Evolutionary conservation across 2,329 filamentous ascomycete genomes (phyloP), one percentile per base, ranked within the genome.

Genomic region (Emmonsiellopsis sp.): DNA sequence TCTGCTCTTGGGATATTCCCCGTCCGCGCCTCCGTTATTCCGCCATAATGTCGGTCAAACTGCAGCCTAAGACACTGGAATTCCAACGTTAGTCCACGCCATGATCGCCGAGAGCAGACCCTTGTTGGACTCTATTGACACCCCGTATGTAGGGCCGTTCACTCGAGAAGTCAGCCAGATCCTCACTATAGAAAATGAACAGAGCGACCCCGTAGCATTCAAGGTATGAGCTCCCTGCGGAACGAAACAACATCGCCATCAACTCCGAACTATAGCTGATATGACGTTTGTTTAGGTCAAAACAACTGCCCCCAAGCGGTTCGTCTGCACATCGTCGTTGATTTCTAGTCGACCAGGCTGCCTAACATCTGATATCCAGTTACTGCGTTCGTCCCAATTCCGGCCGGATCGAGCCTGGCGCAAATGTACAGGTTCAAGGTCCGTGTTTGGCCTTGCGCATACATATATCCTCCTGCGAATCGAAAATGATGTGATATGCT

Each of bases 261-360:
- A 17, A 39, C 39, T 44, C 46, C 46, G 42, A 33, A 51, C 45
- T 44, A 31, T 58, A 55, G 58, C 65, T 70, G 58, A 69, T 54
- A 34, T 32, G 39, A 51, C 53, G 40, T 27, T 51, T 54, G 47
- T 56, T 31, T 36, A 95, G 90, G 93, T 98, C 73, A 98, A 98
- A 84, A 98, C 93, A 48, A 98, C 93, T 58, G 93, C 93, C 49
- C 93, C 93, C 36, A 97, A 97, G 76, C 93, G 97, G 92, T 98
- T 87, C 67, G 86, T 56, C 61, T 59, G 52, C 57, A 42, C 53
- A 58, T 53, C 55, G 42, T 52, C 49, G 8, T 34, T 32, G 11
- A 48, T 36, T 33, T 48, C 40, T 48, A 36, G 42, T 32, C 17
- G 47, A 51, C 45, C 42, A 32, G 45, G n/a, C 32, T 27, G 44